Conservation (phyloP, 352 stramenopile species). For the Pythium scleroteichum region DNA sequence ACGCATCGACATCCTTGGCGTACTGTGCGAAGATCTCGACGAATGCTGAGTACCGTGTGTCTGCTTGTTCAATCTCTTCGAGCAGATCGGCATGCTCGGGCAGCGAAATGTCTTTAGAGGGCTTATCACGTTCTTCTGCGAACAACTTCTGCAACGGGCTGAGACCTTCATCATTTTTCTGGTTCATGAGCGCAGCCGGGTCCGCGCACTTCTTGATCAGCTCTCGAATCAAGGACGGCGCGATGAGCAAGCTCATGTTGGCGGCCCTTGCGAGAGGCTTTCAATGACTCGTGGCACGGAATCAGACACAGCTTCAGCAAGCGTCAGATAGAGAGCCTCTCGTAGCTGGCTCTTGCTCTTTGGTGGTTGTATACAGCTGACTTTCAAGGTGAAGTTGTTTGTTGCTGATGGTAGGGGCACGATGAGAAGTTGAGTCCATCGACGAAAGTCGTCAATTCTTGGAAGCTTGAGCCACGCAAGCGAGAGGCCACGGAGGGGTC, state of each 20-base stretch:
- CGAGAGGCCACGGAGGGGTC: too few species aligned
- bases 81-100: constrained; percentile 40
- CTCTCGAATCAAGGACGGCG: constrained; percentile 37
- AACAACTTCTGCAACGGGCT: constrained; percentile 60
- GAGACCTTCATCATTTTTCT: constrained; percentile 43
- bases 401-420: too few species aligned
- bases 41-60: constrained; percentile 44
- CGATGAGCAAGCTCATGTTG: constrained; percentile 18
- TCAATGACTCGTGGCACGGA: too few species aligned
- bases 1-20: constrained; percentile 37
- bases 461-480: too few species aligned
- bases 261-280: too few species aligned
- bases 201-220: constrained; percentile 37
- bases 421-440: too few species aligned
- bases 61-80: constrained; percentile 35
- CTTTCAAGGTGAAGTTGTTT: too few species aligned
- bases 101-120: constrained; percentile 18
- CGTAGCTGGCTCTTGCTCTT: too few species aligned
- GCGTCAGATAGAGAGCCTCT: too few species aligned
- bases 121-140: constrained; percentile 26
- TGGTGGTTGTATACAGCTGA: too few species aligned
- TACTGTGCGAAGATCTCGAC: constrained; percentile 56
- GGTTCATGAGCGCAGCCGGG: constrained; percentile 42
- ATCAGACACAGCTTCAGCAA: too few species aligned
- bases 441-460: too few species aligned